Evolutionary conservation across 139 green algal genomes (phyloP).

Genomic region (Raphidocelis subcapitata): DNA sequence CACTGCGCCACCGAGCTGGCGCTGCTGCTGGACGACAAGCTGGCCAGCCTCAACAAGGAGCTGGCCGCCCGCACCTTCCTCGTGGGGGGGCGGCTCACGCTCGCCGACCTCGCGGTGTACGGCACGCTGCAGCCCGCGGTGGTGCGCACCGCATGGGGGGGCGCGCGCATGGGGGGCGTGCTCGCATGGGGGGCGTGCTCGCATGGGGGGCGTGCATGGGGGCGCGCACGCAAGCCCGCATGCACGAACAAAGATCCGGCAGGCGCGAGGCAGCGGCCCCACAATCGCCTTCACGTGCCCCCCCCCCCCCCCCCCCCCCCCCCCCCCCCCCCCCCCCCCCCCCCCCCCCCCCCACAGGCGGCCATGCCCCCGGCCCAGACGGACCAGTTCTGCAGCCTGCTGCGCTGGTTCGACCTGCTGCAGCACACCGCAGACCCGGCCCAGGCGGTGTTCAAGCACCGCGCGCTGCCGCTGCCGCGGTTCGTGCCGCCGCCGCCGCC

Average conservation of each 20-base stretch:
- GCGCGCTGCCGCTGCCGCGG: conserved; percentile 29
- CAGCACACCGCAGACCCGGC: conserved; percentile 19
- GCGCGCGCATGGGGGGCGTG: too few relatives aligned
- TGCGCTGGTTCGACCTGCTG: conserved; percentile 66
- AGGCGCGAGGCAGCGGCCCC: too few relatives aligned
- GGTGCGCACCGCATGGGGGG: conserved; percentile 20
- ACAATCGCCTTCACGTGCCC: background rate
- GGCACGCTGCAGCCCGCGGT: conserved; percentile 41
- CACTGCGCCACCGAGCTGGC: conserved; percentile 35
- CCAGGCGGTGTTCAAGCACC: conserved; percentile 6
- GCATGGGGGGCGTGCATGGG: too few relatives aligned
- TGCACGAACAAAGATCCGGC: too few relatives aligned
- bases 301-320: background rate
- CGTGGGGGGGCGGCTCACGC: conserved; percentile 16
- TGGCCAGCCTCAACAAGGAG: conserved; percentile 37
- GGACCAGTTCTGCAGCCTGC: conserved; percentile 61
- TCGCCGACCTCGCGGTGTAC: conserved; percentile 54
- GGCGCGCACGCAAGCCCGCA: too few relatives aligned
- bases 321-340: background rate
- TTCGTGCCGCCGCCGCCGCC: conserved; percentile 38
- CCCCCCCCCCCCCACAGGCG: conserved; percentile 32
- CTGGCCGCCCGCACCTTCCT: conserved; percentile 41
- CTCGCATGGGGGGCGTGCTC: too few relatives aligned
- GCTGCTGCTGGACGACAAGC: conserved; percentile 42
- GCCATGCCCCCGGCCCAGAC: conserved; percentile 71